These are phyloP conservation scores for Hypholoma fasciculare DNA, from an alignment of 768 basidiomycete species.

Conservation along the genomic window DNA sequence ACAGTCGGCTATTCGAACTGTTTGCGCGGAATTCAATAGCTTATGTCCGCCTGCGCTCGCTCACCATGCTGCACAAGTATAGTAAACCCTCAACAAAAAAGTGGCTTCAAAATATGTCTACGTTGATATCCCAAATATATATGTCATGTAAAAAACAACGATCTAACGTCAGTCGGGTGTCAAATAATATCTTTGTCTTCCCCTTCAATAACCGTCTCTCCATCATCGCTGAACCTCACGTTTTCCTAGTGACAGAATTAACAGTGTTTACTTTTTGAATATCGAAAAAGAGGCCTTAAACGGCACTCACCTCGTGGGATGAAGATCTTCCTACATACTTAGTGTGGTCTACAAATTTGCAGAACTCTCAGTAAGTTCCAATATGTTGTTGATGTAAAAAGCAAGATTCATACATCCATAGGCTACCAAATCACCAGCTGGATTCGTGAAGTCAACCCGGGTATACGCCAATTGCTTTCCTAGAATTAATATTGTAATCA, in stretches of 20 bases:
- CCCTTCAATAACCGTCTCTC: conserved; percentile 69
- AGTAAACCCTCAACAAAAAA: too few species aligned
- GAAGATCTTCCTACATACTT: conserved; percentile 81
- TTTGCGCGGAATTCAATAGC: too few species aligned
- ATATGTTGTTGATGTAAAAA: background rate
- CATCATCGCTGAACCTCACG: conserved; percentile 78
- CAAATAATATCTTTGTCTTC: conserved; percentile 36
- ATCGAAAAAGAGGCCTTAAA: background rate
- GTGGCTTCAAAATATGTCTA: background rate
- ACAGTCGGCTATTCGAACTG: too few species aligned
- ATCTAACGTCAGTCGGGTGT: background rate
- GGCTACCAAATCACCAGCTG: conserved; percentile 69
- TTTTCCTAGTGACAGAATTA: conserved; percentile 48
- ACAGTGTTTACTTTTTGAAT: background rate
- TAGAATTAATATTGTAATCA: conserved; percentile 22
- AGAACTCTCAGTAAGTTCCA: background rate
- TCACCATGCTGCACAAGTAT: too few species aligned
- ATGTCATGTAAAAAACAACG: background rate
- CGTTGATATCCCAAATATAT: background rate
- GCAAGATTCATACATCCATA: conserved; percentile 60
- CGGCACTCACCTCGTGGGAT: conserved; percentile 35
- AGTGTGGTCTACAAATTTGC: conserved; percentile 61
- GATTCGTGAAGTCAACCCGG: conserved; percentile 70
- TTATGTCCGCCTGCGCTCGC: too few species aligned
- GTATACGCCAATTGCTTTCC: conserved; percentile 83